Conservation (phyloP, 2,329 filamentous ascomycete genomes). For the Pseudonectria buxi region DNA sequence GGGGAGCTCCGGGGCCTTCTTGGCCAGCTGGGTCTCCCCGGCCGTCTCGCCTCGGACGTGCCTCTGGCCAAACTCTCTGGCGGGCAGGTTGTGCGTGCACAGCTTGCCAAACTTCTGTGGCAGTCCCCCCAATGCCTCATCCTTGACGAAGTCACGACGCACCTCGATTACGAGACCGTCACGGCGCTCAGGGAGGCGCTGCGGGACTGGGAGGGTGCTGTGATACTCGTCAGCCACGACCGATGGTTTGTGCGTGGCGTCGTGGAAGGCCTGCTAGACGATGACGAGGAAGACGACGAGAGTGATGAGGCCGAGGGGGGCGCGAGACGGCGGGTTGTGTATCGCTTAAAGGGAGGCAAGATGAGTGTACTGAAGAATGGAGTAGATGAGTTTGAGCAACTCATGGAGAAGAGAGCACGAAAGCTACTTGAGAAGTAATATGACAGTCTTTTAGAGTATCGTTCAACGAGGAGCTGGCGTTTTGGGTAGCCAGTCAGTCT, state of each 20-base stretch:
- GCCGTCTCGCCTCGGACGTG: constrained; percentile 65
- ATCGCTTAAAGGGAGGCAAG: constrained; percentile 51
- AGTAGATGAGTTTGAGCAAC: constrained; percentile 58
- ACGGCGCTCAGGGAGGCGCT: constrained; percentile 62
- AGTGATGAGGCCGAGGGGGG: constrained; percentile 35
- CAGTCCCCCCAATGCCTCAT: constrained; percentile 64
- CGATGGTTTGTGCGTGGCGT: constrained; percentile 72
- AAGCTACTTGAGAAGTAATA: constrained; percentile 33
- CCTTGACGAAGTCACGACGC: constrained; percentile 77
- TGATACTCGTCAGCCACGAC: constrained; percentile 75
- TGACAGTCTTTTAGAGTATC: too few species aligned
- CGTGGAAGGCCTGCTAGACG: constrained; percentile 38
- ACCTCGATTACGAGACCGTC: constrained; percentile 78
- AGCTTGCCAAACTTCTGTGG: constrained; percentile 64
- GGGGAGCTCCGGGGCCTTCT: constrained; percentile 62
- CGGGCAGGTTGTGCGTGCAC: constrained; percentile 63
- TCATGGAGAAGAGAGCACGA: constrained; percentile 52
- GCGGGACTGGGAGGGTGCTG: constrained; percentile 62
- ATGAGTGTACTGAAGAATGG: constrained; percentile 51
- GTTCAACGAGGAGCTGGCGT: too few species aligned
- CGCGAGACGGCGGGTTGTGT: constrained; percentile 48
- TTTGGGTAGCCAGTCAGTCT: too few species aligned
- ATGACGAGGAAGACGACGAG: constrained; percentile 32
- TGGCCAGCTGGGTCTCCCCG: constrained; percentile 62
- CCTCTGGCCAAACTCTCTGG: constrained; percentile 69